phyloP scores from a whole-genome alignment of 2,329 filamentous ascomycete species.

The Stagonosporopsis cucurbitacearum region DNA sequence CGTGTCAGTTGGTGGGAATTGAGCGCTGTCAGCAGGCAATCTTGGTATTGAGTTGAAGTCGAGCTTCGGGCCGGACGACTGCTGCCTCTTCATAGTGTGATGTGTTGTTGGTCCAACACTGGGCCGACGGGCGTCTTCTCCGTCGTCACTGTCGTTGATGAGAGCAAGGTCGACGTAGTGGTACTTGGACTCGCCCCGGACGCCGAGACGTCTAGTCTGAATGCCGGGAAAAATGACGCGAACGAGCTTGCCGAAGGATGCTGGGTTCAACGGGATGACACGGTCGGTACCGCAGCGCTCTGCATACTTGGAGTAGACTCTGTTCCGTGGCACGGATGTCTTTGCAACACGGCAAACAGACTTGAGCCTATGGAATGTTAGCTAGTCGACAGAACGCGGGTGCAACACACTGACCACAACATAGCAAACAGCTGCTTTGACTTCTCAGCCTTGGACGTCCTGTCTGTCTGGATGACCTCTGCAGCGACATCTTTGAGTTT shows the following conservation, averaged over 20 bases:
- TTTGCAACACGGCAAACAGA: constrained; percentile 73
- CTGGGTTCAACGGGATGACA: constrained; percentile 93
- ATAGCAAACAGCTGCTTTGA: constrained; percentile 87
- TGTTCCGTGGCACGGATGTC: constrained; percentile 86
- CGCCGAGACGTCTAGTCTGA: constrained; percentile 88
- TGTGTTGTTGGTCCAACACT: constrained; percentile 32
- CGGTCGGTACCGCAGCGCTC: constrained; percentile 90
- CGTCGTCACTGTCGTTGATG: constrained; percentile 52
- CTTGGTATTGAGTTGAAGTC: constrained; percentile 53
- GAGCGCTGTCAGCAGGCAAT: constrained; percentile 57
- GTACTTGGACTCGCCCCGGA: constrained; percentile 97
- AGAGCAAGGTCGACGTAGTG: constrained; percentile 74
- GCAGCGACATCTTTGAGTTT: constrained; percentile 73
- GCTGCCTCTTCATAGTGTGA: constrained; percentile 39
- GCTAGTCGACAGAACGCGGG: constrained; percentile 16
- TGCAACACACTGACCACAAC: constrained; percentile 70
- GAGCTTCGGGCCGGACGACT: constrained; percentile 40
- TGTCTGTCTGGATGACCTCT: constrained; percentile 79
- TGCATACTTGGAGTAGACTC: constrained; percentile 95
- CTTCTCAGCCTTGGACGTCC: constrained; percentile 80
- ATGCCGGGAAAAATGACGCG: constrained; percentile 95
- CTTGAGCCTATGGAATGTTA: constrained; percentile 67
- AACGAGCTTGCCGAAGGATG: constrained; percentile 96
- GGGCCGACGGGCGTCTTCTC: constrained; percentile 31
- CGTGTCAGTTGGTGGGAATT: constrained; percentile 50